phyloP scores from a whole-genome alignment of 805 yeast genomes.

The Sungouiozyma intestinalis region DNA sequence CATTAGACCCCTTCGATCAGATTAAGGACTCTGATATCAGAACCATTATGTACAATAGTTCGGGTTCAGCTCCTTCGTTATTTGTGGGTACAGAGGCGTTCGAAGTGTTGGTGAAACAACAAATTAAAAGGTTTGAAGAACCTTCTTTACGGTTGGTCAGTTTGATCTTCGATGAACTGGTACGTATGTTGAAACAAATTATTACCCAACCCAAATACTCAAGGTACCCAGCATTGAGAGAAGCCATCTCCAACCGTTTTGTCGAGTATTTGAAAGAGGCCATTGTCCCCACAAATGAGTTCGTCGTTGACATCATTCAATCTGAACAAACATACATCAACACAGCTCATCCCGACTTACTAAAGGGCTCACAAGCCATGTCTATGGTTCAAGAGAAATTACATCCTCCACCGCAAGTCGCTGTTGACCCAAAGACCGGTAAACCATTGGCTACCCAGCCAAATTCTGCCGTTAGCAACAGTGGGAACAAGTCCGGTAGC shows the following conservation, averaged over 20 bases:
- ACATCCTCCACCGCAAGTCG: slow-evolving; percentile 56
- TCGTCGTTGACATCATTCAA: slow-evolving; percentile 71
- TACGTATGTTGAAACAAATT: slow-evolving; percentile 78
- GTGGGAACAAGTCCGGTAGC: slow-evolving; percentile 8
- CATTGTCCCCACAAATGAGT: slow-evolving; percentile 72
- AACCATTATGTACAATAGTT: slow-evolving; percentile 92
- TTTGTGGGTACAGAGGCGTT: slow-evolving; percentile 97
- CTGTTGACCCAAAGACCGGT: slow-evolving; percentile 83
- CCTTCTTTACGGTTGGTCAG: slow-evolving; percentile 83
- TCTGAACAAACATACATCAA: slow-evolving; percentile 92
- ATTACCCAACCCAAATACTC: slow-evolving; percentile 70
- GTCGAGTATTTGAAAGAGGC: slow-evolving; percentile 72
- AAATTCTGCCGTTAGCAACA: slow-evolving; percentile 33
- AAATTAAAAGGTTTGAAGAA: slow-evolving; percentile 87
- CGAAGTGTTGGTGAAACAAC: slow-evolving; percentile 90
- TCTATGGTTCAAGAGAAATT: slow-evolving; percentile 78
- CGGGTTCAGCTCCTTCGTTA: slow-evolving; percentile 91
- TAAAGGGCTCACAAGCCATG: slow-evolving; percentile 93
- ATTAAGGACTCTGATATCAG: slow-evolving; percentile 92
- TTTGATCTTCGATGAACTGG: slow-evolving; percentile 88
- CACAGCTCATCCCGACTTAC: slow-evolving; percentile 94
- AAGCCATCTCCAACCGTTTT: slow-evolving; percentile 70
- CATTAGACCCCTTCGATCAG: slow-evolving; percentile 93
- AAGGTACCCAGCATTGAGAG: slow-evolving; percentile 86
- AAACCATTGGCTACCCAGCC: slow-evolving; percentile 50